phyloP scores from a whole-genome alignment of 2,329 filamentous ascomycete species.

The Acarospora socialis region DNA sequence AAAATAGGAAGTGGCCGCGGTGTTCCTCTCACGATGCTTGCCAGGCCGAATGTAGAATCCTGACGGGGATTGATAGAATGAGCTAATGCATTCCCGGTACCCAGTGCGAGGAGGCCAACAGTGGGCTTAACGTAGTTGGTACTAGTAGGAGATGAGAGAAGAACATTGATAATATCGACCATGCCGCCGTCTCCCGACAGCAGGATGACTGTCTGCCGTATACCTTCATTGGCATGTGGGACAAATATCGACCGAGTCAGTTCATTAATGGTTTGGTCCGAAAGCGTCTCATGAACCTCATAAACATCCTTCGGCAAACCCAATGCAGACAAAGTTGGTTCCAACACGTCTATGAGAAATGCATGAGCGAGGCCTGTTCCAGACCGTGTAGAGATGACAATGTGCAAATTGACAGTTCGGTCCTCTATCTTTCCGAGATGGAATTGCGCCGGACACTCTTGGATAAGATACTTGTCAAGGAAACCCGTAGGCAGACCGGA shows the following conservation, averaged over 20 bases:
- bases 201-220: constrained; percentile 52
- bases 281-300: constrained; percentile 47
- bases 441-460: background rate
- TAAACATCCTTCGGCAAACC: constrained; percentile 41
- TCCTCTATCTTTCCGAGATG: background rate
- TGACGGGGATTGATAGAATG: constrained; percentile 24
- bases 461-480: background rate
- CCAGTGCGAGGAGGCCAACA: constrained; percentile 41
- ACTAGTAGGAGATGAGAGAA: constrained; percentile 25
- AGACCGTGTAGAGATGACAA: constrained; percentile 54
- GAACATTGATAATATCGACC: constrained; percentile 64
- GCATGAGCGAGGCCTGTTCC: constrained; percentile 43
- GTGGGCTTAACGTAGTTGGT: constrained; percentile 33
- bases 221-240: constrained; percentile 32
- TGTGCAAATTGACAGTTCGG: constrained; percentile 28
- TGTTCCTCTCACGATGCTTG: constrained; percentile 45
- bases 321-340: constrained; percentile 39
- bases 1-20: constrained; percentile 47
- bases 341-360: constrained; percentile 43
- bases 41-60: constrained; percentile 30
- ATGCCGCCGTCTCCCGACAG: constrained; percentile 81
- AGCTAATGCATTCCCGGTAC: constrained; percentile 33
- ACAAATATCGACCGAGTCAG: constrained; percentile 42
- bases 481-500: background rate
- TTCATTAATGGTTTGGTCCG: constrained; percentile 47